phyloP scores from a whole-genome alignment of 257 asterid genomes.

The Nicotiana paniculata region DNA sequence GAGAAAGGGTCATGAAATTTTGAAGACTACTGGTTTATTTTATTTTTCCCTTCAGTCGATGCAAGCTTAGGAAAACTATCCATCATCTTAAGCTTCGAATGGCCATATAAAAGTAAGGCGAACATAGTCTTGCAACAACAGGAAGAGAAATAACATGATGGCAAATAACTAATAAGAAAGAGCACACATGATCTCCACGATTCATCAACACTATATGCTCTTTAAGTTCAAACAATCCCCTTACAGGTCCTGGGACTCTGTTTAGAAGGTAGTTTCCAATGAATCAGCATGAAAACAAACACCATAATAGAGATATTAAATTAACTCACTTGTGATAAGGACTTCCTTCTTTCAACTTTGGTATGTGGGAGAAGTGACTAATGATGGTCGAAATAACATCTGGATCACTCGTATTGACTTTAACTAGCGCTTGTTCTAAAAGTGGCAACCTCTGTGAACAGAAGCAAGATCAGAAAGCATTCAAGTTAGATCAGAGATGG shows the following conservation, averaged over 20 bases:
- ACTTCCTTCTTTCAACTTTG: slow-evolving; percentile 55
- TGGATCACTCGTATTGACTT: slow-evolving; percentile 59
- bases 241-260: neutral
- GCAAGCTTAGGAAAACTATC: neutral
- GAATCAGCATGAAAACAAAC: neutral
- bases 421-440: slow-evolving; percentile 56
- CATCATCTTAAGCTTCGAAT: neutral
- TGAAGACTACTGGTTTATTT: neutral
- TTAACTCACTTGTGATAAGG: slow-evolving; percentile 50
- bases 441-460: slow-evolving; percentile 45
- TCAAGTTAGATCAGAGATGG: neutral
- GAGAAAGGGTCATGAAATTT: neutral
- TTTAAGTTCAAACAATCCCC: neutral
- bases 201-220: neutral
- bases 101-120: neutral
- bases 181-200: neutral
- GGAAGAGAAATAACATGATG: neutral
- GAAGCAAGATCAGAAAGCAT: slow-evolving; percentile 2
- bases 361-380: slow-evolving; percentile 40
- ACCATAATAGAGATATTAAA: neutral
- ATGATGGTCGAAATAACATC: slow-evolving; percentile 52
- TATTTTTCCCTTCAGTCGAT: neutral
- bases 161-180: neutral
- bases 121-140: neutral
- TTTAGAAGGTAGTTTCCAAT: neutral